Evolutionary conservation across 1,139 yeast species (phyloP), one percentile per base, ranked within the genome.

Genomic region (Ogataea hybrid): DNA sequence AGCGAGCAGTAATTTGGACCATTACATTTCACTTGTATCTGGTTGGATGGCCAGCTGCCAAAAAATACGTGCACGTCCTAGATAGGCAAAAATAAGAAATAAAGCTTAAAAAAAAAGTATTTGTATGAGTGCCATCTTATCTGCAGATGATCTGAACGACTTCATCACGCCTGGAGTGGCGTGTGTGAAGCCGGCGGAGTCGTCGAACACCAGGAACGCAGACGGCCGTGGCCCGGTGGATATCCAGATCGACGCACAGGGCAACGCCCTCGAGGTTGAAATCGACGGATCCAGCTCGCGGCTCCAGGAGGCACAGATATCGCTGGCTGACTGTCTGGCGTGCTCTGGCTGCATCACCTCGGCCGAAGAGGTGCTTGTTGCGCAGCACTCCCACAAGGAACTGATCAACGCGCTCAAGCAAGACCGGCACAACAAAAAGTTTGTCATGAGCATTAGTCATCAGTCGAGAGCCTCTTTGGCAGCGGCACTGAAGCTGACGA

Each of bases 321-420:
- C 95, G 2, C 66, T 92, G 34, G 81, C 90, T 8, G 99, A 92
- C 68, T 92, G 99, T 64, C 69, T 92, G 40, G 98, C 98, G 0
- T 92, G 99, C 58, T 82, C 95, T 3, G 99, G 99, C 2, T 92
- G 99, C 63, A 89, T 92, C 47, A 92, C 98, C 0, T 86, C 96
- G 9, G 95, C 97, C 11, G 99, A 92, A 59, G 96, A 90, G 52
- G 90, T 92, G 16, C 68, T 92, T 39, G 86, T 92, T 32, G 88
- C 96, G 3, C 83, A 88, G 53, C 98, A 92, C 62, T 86, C 95
- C 28, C 95, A 90, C 56, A 77, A 76, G 25, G 94, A 89, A 54
- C 72, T 92, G 39, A 53, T 87, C 22, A 74, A 77, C 38, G 86
- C 82, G 18, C 65, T 87, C 50, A 59, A 66, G 36, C 61, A 62